A percentile compares a stretch with the other conserved stretches of the same genome.
Evolutionary conservation across 768 basidiomycete genomes (phyloP).

Genomic region (Collybia sordida): DNA sequence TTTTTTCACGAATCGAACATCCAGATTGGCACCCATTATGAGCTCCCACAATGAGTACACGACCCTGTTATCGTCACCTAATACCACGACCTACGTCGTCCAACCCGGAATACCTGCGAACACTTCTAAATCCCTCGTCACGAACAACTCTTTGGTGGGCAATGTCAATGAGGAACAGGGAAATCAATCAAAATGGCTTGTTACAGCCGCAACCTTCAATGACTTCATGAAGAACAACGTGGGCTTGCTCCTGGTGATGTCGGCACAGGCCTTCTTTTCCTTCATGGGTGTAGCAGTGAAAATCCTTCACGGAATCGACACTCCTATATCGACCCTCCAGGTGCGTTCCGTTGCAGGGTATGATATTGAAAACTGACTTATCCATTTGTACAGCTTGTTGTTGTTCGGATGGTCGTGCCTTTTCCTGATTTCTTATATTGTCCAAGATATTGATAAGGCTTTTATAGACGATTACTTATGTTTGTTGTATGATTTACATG

Average conservation of each 20-base stretch:
- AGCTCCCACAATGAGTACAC: too few relatives aligned
- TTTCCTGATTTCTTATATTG: neutral
- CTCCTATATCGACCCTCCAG: slow-evolving; percentile 19
- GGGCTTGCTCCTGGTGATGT: slow-evolving; percentile 9
- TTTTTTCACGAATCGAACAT: too few relatives aligned
- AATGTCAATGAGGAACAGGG: neutral
- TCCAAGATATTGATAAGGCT: neutral
- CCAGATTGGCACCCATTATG: too few relatives aligned
- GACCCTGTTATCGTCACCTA: too few relatives aligned
- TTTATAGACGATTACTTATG: slow-evolving; percentile 8
- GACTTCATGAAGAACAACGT: neutral
- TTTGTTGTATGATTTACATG: slow-evolving; percentile 59
- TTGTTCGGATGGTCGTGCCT: slow-evolving; percentile 27
- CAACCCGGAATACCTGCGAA: too few relatives aligned
- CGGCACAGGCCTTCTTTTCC: slow-evolving; percentile 18
- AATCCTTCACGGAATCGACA: slow-evolving; percentile 19
- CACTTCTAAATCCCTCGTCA: too few relatives aligned
- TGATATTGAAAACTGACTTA: too few relatives aligned
- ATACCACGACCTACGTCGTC: too few relatives aligned
- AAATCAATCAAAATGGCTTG: too few relatives aligned
- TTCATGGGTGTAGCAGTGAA: slow-evolving; percentile 21
- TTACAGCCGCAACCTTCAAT: too few relatives aligned
- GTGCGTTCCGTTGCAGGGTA: slow-evolving; percentile 9
- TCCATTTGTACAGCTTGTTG: neutral
- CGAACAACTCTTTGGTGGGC: too few relatives aligned